Percentiles rank a stretch among this genome's conserved stretches.
These are phyloP conservation scores for Colletotrichum sansevieriae DNA, from an alignment of 2,329 filamentous ascomycete genomes.

Conservation along the genomic window DNA sequence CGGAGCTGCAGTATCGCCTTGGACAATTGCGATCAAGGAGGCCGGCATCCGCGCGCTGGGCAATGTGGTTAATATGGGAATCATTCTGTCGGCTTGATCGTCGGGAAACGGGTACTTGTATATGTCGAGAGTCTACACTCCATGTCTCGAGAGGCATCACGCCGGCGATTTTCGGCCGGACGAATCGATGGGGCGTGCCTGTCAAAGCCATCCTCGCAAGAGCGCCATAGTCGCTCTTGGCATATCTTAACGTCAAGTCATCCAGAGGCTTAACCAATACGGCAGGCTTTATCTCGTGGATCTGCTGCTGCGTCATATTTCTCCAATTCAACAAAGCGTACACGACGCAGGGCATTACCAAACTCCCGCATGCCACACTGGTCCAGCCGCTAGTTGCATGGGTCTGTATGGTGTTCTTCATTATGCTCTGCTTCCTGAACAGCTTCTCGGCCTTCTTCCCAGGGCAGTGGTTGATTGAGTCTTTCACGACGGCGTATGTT, in stretches of 20 bases:
- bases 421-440: slow-evolving; percentile 68
- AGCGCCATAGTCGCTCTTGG: slow-evolving; percentile 71
- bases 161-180: not conserved
- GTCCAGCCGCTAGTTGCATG: slow-evolving; percentile 69
- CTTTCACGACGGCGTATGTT: slow-evolving; percentile 74
- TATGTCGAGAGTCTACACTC: slow-evolving; percentile 62
- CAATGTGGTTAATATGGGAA: slow-evolving; percentile 67
- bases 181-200: slow-evolving; percentile 15
- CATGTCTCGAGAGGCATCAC: slow-evolving; percentile 6
- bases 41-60: slow-evolving; percentile 66
- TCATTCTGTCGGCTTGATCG: slow-evolving; percentile 63
- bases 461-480: slow-evolving; percentile 64
- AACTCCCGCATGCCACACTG: not conserved
- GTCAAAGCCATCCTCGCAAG: slow-evolving; percentile 56
- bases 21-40: slow-evolving; percentile 63
- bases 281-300: slow-evolving; percentile 67
- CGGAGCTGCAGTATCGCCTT: slow-evolving; percentile 58
- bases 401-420: slow-evolving; percentile 64
- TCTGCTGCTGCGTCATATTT: slow-evolving; percentile 67
- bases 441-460: slow-evolving; percentile 75
- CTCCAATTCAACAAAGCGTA: slow-evolving; percentile 69
- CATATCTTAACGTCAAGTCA: slow-evolving; percentile 71
- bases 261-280: slow-evolving; percentile 63
- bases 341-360: slow-evolving; percentile 54
- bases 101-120: slow-evolving; percentile 67